phyloP scores from a whole-genome alignment of 208 protist species.

The Spongospora subterranea region DNA sequence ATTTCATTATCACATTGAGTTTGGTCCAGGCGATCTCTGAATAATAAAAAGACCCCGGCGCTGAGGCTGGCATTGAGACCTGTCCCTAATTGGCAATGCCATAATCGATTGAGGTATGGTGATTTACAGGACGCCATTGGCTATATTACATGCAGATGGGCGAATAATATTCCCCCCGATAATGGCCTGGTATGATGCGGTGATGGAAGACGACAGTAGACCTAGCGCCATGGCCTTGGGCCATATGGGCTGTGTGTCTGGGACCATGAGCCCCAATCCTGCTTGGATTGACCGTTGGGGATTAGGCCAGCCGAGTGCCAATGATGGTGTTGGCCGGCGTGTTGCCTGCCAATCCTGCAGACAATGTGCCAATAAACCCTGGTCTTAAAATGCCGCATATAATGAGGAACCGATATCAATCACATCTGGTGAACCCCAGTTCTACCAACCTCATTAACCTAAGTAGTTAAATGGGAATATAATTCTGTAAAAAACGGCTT shows the following conservation, averaged over 20 bases:
- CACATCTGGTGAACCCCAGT: not conserved
- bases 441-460: not conserved
- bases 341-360: too few species aligned
- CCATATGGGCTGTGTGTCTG: not conserved
- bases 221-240: not conserved
- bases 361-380: too few species aligned
- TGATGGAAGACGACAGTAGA: not conserved
- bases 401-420: not conserved
- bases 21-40: not conserved
- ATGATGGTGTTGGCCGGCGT: too few species aligned
- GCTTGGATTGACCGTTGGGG: too few species aligned
- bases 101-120: not conserved
- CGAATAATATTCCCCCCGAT: not conserved
- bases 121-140: not conserved
- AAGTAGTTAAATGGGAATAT: not conserved
- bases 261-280: too few species aligned
- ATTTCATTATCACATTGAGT: not conserved
- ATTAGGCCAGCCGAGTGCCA: too few species aligned
- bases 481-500: not conserved
- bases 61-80: slow-evolving; percentile 16
- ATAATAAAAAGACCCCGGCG: not conserved
- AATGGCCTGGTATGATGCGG: not conserved
- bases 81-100: too few species aligned
- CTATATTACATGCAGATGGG: not conserved
- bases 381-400: not conserved